Conservation (phyloP, 495 filamentous ascomycete genomes). For the Neurospora sp. region DNA sequence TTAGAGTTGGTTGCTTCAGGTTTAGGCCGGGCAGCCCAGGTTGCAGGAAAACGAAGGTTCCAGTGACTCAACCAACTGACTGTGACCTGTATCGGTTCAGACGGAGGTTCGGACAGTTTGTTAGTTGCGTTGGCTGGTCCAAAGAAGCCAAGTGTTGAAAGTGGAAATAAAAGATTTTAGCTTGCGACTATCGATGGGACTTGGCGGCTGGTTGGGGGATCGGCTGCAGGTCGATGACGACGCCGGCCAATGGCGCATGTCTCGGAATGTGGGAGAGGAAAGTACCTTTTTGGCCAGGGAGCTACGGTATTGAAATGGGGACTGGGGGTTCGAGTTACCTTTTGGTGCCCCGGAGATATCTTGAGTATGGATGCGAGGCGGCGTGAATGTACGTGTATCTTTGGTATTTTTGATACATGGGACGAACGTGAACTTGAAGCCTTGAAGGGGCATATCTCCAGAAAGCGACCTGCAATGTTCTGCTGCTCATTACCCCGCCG, state of each 20-base stretch:
- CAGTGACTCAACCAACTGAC: neutral
- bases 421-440: neutral
- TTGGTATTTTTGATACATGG: neutral
- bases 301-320: too few relatives aligned
- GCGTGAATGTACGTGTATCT: neutral
- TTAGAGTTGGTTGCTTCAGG: neutral
- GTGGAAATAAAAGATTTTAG: conserved; percentile 17
- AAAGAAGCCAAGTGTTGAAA: conserved; percentile 7
- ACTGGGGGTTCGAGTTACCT: too few relatives aligned
- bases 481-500: neutral
- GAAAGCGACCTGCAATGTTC: neutral
- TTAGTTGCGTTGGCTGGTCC: neutral
- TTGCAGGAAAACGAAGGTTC: neutral
- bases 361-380: neutral
- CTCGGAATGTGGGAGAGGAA: neutral
- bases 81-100: neutral
- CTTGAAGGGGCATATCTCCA: neutral
- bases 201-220: conserved; percentile 21
- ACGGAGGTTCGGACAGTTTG: neutral
- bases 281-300: too few relatives aligned
- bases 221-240: conserved; percentile 30
- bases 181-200: conserved; percentile 8
- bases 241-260: conserved; percentile 23
- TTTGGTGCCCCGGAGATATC: neutral
- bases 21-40: neutral